Conservation (phyloP, 495 filamentous ascomycete species). For the Geopyxis carbonaria region DNA sequence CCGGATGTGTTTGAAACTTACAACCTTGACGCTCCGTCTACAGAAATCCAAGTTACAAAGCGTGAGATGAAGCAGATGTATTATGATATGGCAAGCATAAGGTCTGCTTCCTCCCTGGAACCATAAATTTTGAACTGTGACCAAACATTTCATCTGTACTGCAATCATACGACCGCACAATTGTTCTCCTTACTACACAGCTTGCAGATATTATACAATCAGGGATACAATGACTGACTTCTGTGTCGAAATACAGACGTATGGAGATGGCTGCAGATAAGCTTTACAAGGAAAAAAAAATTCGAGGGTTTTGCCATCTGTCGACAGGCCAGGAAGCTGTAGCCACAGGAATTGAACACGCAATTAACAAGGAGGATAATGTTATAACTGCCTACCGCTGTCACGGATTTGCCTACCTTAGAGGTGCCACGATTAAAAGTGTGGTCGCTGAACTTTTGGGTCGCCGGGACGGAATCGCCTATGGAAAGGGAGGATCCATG, state of each 20-base stretch:
- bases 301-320: slow-evolving; percentile 96
- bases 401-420: slow-evolving; percentile 96
- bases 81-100: slow-evolving; percentile 82
- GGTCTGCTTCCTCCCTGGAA: slow-evolving; percentile 37
- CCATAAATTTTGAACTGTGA: no score
- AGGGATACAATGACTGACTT: no score
- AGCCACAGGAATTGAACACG: slow-evolving; percentile 90
- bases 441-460: slow-evolving; percentile 96
- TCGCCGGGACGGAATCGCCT: slow-evolving; percentile 86
- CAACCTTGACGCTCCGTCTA: slow-evolving; percentile 86
- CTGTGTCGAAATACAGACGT: slow-evolving; percentile 39
- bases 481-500: slow-evolving; percentile 98
- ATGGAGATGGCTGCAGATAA: slow-evolving; percentile 99
- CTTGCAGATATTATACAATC: no score
- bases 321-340: slow-evolving; percentile 97
- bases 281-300: slow-evolving; percentile 99
- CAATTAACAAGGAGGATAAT: slow-evolving; percentile 76
- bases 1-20: slow-evolving; percentile 99
- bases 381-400: slow-evolving; percentile 96
- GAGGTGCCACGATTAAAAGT: slow-evolving; percentile 73
- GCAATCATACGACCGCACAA: no score
- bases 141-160: no score
- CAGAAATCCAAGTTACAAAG: slow-evolving; percentile 86
- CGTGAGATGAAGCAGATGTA: slow-evolving; percentile 98
- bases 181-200: no score